Conservation (phyloP, 306 rosid genomes). For the Luffa acutangula region DNA sequence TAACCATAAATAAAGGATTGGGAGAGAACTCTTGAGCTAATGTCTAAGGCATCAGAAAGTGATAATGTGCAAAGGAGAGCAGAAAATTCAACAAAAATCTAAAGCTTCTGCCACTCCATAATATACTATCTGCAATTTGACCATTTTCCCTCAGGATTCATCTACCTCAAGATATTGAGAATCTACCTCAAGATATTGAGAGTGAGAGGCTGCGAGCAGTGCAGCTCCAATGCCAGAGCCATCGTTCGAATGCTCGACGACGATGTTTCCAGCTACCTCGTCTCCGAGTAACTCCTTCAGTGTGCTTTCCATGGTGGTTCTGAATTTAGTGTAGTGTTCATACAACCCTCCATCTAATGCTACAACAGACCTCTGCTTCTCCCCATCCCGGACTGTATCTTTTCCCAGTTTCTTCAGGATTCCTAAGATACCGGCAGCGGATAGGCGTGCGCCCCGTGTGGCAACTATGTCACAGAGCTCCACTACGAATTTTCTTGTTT, state of each 20-base stretch:
- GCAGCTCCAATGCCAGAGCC: conserved; percentile 97
- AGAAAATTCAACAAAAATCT: conserved; percentile 10
- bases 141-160: conserved; percentile 12
- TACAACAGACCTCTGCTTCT: conserved; percentile 42
- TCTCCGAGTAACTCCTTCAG: conserved; percentile 57
- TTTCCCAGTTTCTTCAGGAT: conserved; percentile 69
- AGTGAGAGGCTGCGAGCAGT: conserved; percentile 75
- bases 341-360: conserved; percentile 86
- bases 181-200: conserved; percentile 38
- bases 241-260: conserved; percentile 53
- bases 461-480: conserved; percentile 68
- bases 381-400: conserved; percentile 30
- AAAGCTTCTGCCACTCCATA: conserved; percentile 8
- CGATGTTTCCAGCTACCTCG: conserved; percentile 27
- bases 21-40: conserved; percentile 1
- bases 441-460: conserved; percentile 76
- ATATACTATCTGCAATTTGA: background rate
- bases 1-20: conserved; percentile 6
- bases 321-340: conserved; percentile 69
- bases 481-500: conserved; percentile 47
- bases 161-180: conserved; percentile 44
- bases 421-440: conserved; percentile 82
- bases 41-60: conserved; percentile 3
- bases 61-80: conserved; percentile 6
- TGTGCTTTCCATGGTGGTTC: conserved; percentile 65